Evolutionary conservation across 225 moss, liverwort and hornwort species (phyloP).

Genomic region (Rhytidiadelphus loreus): DNA sequence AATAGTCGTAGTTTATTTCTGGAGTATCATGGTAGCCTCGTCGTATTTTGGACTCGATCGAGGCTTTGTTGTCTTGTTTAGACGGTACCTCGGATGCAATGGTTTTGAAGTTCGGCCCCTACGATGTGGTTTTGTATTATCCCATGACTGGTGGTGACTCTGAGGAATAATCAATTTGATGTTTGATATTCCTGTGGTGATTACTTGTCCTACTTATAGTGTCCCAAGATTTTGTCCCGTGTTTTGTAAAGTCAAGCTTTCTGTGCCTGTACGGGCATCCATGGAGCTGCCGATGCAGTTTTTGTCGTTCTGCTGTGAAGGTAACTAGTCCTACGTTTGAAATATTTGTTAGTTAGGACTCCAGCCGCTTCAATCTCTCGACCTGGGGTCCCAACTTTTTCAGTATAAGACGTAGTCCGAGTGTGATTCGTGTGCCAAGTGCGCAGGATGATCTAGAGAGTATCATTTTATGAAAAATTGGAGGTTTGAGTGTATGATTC

Average conservation of each 20-base stretch:
- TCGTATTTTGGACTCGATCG: background rate
- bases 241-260: background rate
- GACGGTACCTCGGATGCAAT: background rate
- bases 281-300: background rate
- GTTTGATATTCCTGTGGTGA: background rate
- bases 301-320: background rate
- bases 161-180: background rate
- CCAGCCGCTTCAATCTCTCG: background rate
- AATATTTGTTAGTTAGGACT: background rate
- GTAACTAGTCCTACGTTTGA: background rate
- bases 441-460: background rate
- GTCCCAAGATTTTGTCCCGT: background rate
- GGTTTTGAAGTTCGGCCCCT: background rate
- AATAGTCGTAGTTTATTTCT: background rate
- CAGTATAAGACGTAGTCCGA: too few relatives aligned
- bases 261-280: background rate
- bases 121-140: background rate
- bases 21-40: background rate
- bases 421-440: background rate
- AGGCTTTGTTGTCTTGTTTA: background rate
- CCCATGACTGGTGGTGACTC: background rate
- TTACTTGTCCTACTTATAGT: background rate
- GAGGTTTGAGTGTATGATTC: background rate
- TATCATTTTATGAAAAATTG: too few relatives aligned
- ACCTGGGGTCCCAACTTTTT: background rate